Evolutionary conservation across 2,329 filamentous ascomycete species (phyloP).

Genomic region (Arthrobotrys sinensis): DNA sequence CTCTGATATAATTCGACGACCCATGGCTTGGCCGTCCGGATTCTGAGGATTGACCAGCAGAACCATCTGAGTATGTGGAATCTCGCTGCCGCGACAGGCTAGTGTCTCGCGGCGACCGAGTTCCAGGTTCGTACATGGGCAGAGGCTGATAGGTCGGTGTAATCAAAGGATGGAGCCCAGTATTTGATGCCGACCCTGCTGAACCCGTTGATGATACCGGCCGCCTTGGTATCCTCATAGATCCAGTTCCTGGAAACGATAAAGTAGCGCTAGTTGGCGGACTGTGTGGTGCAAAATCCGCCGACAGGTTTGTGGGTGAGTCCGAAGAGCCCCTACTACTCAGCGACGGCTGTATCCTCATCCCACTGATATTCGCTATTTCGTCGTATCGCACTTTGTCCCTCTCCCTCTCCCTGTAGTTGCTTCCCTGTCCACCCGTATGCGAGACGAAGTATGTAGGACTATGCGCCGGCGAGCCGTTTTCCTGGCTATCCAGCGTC

Average conservation of each 20-base stretch:
- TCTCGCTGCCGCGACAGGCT: conserved; percentile 43
- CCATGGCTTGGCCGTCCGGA: conserved; percentile 24
- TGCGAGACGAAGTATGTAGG: conserved; percentile 51
- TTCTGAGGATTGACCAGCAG: conserved; percentile 46
- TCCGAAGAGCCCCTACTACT: conserved; percentile 50
- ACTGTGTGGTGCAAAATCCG: conserved; percentile 52
- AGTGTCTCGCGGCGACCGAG: conserved; percentile 38
- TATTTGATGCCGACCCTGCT: conserved; percentile 40
- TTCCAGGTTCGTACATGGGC: conserved; percentile 31
- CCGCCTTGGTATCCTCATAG: conserved; percentile 49
- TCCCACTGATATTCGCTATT: conserved; percentile 54
- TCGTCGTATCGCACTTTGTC: conserved; percentile 57
- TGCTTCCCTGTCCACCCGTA: conserved; percentile 27
- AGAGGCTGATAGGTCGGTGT: conserved; percentile 30
- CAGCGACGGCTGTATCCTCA: conserved; percentile 51
- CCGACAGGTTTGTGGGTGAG: conserved; percentile 52
- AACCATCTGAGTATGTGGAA: conserved; percentile 50
- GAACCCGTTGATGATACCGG: conserved; percentile 56
- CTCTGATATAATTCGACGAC: conserved; percentile 31
- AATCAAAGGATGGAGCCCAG: conserved; percentile 36
- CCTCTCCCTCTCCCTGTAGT: conserved; percentile 33
- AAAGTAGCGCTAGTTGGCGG: conserved; percentile 17
- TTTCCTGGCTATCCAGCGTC: conserved; percentile 52
- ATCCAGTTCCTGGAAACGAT: conserved; percentile 27
- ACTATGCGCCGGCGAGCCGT: conserved; percentile 48